Conservation (phyloP, 352 stramenopile genomes). For the Phytophthora agathidicida region DNA sequence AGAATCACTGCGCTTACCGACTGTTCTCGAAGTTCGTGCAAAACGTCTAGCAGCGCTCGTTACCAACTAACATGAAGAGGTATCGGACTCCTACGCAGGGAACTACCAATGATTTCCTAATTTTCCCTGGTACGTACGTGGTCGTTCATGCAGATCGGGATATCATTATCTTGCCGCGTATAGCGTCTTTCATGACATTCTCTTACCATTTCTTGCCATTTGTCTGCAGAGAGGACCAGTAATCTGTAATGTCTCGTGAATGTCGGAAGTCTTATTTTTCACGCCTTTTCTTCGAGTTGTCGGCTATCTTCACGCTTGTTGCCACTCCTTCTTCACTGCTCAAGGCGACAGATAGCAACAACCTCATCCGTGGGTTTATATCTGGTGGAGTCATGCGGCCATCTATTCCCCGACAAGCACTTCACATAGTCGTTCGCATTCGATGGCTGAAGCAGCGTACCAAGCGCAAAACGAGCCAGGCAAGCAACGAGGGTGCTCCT, state of each 20-base stretch:
- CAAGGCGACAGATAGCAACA: slow-evolving; percentile 1
- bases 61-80: neutral
- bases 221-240: slow-evolving; percentile 9
- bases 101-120: neutral
- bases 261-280: slow-evolving; percentile 14
- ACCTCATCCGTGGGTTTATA: too few relatives aligned
- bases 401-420: neutral
- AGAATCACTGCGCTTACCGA: slow-evolving; percentile 25
- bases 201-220: slow-evolving; percentile 4
- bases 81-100: too few relatives aligned
- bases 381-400: slow-evolving; percentile 9
- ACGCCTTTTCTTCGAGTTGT: slow-evolving; percentile 6
- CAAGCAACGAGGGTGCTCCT: slow-evolving; percentile 3
- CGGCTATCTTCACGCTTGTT: neutral
- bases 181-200: slow-evolving; percentile 5
- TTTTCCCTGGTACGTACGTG: neutral
- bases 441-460: neutral
- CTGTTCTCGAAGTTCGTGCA: slow-evolving; percentile 50
- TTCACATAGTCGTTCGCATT: slow-evolving; percentile 1
- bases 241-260: slow-evolving; percentile 5
- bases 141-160: slow-evolving; percentile 18
- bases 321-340: neutral
- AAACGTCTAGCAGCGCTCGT: slow-evolving; percentile 28
- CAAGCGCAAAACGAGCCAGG: neutral
- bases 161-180: neutral